phyloP scores from a whole-genome alignment of 441 rosid species.

The Croton laevigatus region DNA sequence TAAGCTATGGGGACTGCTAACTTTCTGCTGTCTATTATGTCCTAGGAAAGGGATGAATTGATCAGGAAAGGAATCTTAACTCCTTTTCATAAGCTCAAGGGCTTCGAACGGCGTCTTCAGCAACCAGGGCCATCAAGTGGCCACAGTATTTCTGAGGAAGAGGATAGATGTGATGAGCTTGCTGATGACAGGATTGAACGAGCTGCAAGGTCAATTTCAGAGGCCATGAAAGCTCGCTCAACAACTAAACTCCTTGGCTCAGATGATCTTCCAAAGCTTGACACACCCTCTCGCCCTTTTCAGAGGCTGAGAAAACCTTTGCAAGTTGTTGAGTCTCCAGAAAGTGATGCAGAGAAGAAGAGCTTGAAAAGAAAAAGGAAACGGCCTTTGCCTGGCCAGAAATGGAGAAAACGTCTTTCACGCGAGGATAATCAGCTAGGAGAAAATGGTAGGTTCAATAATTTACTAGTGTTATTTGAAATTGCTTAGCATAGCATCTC shows the following conservation, averaged over 20 bases:
- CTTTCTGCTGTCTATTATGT: conserved; percentile 31
- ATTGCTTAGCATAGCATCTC: conserved; percentile 14
- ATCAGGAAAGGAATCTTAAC: conserved; percentile 93
- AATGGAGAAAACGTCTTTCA: conserved; percentile 73
- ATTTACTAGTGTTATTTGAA: conserved; percentile 20
- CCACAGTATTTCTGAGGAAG: conserved; percentile 35
- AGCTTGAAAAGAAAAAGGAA: conserved; percentile 46
- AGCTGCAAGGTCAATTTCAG: conserved; percentile 55
- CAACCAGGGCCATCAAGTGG: conserved; percentile 49
- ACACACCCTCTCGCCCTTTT: conserved; percentile 71
- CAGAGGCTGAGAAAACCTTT: conserved; percentile 63
- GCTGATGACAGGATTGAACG: conserved; percentile 56
- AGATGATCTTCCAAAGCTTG: conserved; percentile 77
- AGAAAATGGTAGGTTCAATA: conserved; percentile 50
- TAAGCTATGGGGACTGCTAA: conserved; percentile 9
- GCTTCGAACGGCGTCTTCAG: conserved; percentile 85
- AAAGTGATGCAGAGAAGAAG: conserved; percentile 45
- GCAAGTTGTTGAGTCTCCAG: conserved; percentile 43
- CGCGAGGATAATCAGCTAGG: conserved; percentile 50
- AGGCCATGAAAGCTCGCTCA: conserved; percentile 84
- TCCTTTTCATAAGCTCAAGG: conserved; percentile 91
- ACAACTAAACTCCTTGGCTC: conserved; percentile 73
- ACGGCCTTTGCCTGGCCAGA: conserved; percentile 85
- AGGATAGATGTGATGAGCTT: conserved; percentile 38
- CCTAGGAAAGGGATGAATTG: conserved; percentile 95